A percentile compares a stretch with the other conserved stretches of the same genome.
Evolutionary conservation across 805 yeast genomes (phyloP).

Genomic region (Pichia sporocuriosa): DNA sequence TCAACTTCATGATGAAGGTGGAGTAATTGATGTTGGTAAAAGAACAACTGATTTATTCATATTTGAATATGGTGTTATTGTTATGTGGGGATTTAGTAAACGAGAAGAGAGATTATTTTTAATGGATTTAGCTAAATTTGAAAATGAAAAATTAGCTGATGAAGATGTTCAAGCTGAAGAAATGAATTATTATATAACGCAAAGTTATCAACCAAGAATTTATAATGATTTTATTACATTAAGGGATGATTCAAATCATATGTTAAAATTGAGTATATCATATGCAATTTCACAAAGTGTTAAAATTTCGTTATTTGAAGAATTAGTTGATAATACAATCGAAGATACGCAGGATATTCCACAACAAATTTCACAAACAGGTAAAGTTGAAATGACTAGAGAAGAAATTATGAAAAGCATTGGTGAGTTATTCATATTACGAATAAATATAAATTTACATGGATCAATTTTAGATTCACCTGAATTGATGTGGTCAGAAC

Average conservation of each 20-base stretch:
- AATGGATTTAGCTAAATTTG: slow-evolving; percentile 82
- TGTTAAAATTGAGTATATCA: slow-evolving; percentile 87
- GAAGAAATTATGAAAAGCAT: slow-evolving; percentile 95
- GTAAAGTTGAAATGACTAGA: slow-evolving; percentile 90
- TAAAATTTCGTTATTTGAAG: slow-evolving; percentile 91
- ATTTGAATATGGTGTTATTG: slow-evolving; percentile 96
- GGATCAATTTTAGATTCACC: slow-evolving; percentile 93
- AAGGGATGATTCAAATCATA: slow-evolving; percentile 82
- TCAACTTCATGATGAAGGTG: slow-evolving; percentile 87
- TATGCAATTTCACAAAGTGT: slow-evolving; percentile 96
- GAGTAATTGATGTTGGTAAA: slow-evolving; percentile 83
- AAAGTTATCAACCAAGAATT: slow-evolving; percentile 89
- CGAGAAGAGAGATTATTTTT: slow-evolving; percentile 79
- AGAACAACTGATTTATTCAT: slow-evolving; percentile 73
- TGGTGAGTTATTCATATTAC: slow-evolving; percentile 86
- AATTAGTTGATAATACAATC: slow-evolving; percentile 91
- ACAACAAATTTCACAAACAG: slow-evolving; percentile 88
- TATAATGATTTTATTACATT: slow-evolving; percentile 93
- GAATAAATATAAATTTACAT: slow-evolving; percentile 76
- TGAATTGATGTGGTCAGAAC: slow-evolving; percentile 98
- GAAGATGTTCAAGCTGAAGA: slow-evolving; percentile 94
- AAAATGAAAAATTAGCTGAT: slow-evolving; percentile 80
- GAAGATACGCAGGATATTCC: slow-evolving; percentile 97
- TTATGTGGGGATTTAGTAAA: slow-evolving; percentile 89
- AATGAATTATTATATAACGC: slow-evolving; percentile 89